phyloP scores from a whole-genome alignment of 2,329 filamentous ascomycete genomes.

The Fusarium veterinarium region DNA sequence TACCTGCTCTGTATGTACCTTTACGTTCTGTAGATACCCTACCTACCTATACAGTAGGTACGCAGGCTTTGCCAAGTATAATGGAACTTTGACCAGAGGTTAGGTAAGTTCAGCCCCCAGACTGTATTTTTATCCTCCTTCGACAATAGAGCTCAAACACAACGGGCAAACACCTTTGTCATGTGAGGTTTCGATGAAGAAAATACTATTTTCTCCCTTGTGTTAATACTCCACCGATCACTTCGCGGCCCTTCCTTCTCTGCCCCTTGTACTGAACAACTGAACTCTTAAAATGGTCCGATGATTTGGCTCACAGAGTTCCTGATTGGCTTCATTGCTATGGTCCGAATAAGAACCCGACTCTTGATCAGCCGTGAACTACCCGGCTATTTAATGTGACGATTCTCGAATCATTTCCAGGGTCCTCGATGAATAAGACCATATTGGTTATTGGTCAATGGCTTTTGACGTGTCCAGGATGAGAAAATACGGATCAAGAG shows the following conservation, averaged over 20 bases:
- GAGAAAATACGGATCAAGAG: neutral
- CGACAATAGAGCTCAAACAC: slow-evolving; percentile 8
- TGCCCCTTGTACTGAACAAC: neutral
- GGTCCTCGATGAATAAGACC: slow-evolving; percentile 46
- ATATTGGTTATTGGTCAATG: slow-evolving; percentile 42
- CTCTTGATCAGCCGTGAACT: slow-evolving; percentile 24
- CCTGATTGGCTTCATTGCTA: slow-evolving; percentile 23
- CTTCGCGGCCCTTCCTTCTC: slow-evolving; percentile 4
- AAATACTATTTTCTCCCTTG: neutral
- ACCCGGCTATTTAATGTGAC: slow-evolving; percentile 29
- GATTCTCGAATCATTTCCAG: slow-evolving; percentile 41
- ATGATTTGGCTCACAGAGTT: slow-evolving; percentile 28
- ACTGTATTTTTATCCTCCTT: neutral
- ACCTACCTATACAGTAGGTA: neutral
- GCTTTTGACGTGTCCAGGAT: neutral
- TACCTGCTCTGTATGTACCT: neutral
- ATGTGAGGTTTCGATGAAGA: neutral
- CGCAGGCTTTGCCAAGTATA: neutral
- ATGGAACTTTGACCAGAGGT: neutral
- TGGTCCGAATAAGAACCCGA: slow-evolving; percentile 46
- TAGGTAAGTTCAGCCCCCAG: neutral
- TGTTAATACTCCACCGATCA: neutral
- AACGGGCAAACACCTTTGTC: neutral
- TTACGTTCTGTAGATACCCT: slow-evolving; percentile 10
- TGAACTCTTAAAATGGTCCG: slow-evolving; percentile 35